Percentiles rank a stretch among this genome's conserved stretches.
These are phyloP conservation scores for Aspergillus vadensis DNA, from an alignment of 2,329 filamentous ascomycete species.

Conservation along the genomic window DNA sequence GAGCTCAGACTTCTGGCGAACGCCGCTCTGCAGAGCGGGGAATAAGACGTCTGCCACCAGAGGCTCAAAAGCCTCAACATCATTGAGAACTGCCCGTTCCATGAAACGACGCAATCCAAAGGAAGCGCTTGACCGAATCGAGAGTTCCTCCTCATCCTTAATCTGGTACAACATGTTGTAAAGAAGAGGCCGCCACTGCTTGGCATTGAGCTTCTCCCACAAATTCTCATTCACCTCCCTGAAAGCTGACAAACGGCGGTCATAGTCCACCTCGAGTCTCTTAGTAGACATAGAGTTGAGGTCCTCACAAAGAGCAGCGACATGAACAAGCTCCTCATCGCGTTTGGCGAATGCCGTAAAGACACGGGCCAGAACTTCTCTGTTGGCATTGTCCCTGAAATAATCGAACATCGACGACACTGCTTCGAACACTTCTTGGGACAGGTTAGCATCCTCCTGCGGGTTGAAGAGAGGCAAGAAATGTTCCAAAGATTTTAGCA, in stretches of 20 bases:
- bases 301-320: constrained; percentile 71
- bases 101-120: constrained; percentile 79
- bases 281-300: constrained; percentile 76
- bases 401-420: constrained; percentile 84
- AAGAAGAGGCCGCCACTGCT: constrained; percentile 83
- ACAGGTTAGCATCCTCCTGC: constrained; percentile 59
- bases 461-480: constrained; percentile 70
- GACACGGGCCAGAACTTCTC: constrained; percentile 72
- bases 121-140: constrained; percentile 80
- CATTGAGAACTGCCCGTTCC: constrained; percentile 56
- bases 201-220: constrained; percentile 62
- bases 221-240: constrained; percentile 66
- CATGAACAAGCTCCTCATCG: constrained; percentile 60
- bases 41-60: constrained; percentile 69
- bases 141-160: constrained; percentile 82
- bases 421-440: constrained; percentile 69
- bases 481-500: constrained; percentile 77
- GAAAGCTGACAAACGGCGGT: constrained; percentile 77
- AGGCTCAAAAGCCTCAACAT: constrained; percentile 53
- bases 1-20: constrained; percentile 77
- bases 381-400: constrained; percentile 78
- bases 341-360: constrained; percentile 69
- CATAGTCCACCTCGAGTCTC: constrained; percentile 83
- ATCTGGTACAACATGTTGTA: constrained; percentile 90
- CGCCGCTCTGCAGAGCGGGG: constrained; percentile 73